Evolutionary conservation across 148 eudicot genomes (phyloP).

Genomic region (Nyssa sinensis): DNA sequence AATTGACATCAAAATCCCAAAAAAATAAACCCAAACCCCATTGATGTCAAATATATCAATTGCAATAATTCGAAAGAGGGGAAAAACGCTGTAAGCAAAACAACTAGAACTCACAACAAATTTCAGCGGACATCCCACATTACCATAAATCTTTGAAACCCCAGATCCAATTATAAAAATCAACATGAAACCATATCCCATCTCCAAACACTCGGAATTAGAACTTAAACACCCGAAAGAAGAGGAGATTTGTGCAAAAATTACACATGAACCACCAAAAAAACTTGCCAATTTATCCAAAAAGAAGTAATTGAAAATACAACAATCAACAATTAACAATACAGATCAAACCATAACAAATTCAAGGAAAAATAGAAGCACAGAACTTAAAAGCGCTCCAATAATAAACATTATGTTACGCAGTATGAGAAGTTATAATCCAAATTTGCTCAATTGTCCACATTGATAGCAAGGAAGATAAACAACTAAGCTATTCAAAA

Average conservation of each 20-base stretch:
- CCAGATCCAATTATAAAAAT: conserved; percentile 6
- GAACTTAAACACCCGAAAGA: not conserved
- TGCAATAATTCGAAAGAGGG: not conserved
- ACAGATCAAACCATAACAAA: not conserved
- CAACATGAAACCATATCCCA: conserved; percentile 11
- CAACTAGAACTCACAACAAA: not conserved
- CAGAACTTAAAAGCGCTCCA: not conserved
- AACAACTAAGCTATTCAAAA: not conserved
- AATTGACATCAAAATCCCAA: not conserved
- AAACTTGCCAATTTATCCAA: not conserved
- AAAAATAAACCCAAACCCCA: not conserved
- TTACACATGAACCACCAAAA: not conserved
- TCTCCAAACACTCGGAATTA: not conserved
- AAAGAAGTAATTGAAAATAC: not conserved
- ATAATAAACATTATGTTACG: no score
- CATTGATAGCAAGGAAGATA: not conserved
- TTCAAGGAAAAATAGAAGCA: not conserved
- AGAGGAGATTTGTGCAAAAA: not conserved
- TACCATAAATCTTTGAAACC: not conserved
- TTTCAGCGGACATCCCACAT: not conserved
- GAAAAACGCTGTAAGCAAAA: not conserved
- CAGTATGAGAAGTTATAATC: not conserved
- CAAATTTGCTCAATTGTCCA: not conserved
- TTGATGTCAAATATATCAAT: not conserved
- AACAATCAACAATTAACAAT: no score